phyloP scores from a whole-genome alignment of 2,329 filamentous ascomycete species.

The Trichoderma arundinaceum region DNA sequence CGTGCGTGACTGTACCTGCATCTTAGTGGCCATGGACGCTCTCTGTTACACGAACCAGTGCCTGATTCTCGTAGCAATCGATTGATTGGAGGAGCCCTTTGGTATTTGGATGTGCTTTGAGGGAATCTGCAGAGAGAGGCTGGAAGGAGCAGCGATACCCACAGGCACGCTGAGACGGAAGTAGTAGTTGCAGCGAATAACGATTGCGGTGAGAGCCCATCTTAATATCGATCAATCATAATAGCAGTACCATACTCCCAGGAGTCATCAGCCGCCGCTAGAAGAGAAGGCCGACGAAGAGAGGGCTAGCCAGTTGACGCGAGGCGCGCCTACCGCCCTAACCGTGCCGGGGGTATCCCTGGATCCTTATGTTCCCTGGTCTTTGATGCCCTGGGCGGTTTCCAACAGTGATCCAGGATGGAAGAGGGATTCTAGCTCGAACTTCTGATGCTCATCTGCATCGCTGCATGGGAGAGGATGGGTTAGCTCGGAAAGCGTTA shows the following conservation, averaged over 20 bases:
- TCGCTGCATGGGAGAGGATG: background rate
- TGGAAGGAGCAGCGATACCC: background rate
- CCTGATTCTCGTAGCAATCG: background rate
- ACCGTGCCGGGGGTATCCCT: constrained; percentile 4
- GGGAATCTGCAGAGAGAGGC: background rate
- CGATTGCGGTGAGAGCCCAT: constrained; percentile 19
- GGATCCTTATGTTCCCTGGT: background rate
- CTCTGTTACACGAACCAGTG: background rate
- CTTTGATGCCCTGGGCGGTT: constrained; percentile 1
- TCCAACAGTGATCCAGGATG: background rate
- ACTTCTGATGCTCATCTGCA: background rate
- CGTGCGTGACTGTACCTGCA: constrained; percentile 30
- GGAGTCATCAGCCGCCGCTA: constrained; percentile 14
- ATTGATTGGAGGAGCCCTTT: background rate
- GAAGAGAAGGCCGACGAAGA: constrained; percentile 5
- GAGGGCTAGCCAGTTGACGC: constrained; percentile 10
- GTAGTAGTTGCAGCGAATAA: background rate
- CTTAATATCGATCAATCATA: constrained; percentile 13
- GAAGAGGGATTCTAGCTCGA: background rate
- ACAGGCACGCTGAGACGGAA: background rate
- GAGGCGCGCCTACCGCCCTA: constrained; percentile 15
- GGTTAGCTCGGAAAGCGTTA: background rate
- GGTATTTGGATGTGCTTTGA: background rate
- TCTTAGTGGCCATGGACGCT: constrained; percentile 8
- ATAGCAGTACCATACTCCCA: background rate